These are phyloP conservation scores for Pyrenophora seminiperda DNA, from an alignment of 2,329 filamentous ascomycete species.

Conservation along the genomic window DNA sequence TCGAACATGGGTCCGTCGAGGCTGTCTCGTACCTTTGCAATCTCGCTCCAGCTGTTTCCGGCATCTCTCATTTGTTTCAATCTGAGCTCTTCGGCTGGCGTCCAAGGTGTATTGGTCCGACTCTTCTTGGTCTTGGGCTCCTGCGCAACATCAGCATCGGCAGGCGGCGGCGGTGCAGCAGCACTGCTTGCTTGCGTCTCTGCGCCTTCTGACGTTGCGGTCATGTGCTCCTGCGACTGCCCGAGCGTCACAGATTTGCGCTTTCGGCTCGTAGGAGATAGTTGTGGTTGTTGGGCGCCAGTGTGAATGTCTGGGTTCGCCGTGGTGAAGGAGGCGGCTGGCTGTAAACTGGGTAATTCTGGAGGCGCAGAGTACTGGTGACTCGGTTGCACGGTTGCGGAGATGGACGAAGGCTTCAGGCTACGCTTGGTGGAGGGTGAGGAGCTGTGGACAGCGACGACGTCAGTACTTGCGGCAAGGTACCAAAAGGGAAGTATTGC, in stretches of 20 bases:
- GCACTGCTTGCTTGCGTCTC: conserved; percentile 28
- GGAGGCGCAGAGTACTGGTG: conserved; percentile 26
- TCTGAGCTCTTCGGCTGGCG: conserved; percentile 86
- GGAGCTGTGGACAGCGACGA: conserved; percentile 42
- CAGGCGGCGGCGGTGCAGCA: conserved; percentile 30
- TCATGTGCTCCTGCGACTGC: conserved; percentile 35
- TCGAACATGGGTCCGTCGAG: neutral
- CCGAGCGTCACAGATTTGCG: conserved; percentile 42
- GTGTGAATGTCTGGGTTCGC: conserved; percentile 28
- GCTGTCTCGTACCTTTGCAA: conserved; percentile 75
- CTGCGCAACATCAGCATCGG: conserved; percentile 33
- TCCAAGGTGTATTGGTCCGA: conserved; percentile 98
- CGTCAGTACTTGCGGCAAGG: conserved; percentile 37
- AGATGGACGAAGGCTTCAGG: conserved; percentile 50
- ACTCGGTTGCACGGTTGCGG: conserved; percentile 37
- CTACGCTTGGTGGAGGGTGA: conserved; percentile 52
- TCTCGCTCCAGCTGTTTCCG: conserved; percentile 95
- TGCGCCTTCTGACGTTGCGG: conserved; percentile 20
- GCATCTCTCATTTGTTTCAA: conserved; percentile 93
- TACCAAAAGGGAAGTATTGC: conserved; percentile 4
- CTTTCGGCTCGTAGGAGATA: conserved; percentile 36
- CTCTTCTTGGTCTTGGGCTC: conserved; percentile 76
- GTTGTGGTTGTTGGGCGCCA: conserved; percentile 26
- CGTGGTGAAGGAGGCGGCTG: conserved; percentile 34
- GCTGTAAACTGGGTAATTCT: conserved; percentile 38